Percentiles rank a stretch among this genome's conserved stretches.
These are phyloP conservation scores for Anisogramma anomala DNA, from an alignment of 2,329 filamentous ascomycete species.

Conservation along the genomic window DNA sequence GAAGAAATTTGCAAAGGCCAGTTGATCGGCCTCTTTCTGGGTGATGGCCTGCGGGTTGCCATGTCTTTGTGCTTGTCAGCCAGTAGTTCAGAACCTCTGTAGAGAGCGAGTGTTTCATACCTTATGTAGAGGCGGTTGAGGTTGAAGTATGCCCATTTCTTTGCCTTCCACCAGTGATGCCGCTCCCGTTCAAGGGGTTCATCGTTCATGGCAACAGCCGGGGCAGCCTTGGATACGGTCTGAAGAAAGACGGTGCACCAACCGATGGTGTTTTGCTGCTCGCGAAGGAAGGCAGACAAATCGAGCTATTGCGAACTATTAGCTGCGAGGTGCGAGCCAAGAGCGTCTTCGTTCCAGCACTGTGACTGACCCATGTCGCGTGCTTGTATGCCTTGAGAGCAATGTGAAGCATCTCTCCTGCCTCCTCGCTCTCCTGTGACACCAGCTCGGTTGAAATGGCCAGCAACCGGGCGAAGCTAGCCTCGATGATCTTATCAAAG, in stretches of 20 bases:
- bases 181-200: slow-evolving; percentile 75
- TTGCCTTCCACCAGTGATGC: slow-evolving; percentile 99
- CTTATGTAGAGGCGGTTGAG: slow-evolving; percentile 89
- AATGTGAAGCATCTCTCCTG: slow-evolving; percentile 90
- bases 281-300: slow-evolving; percentile 63
- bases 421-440: slow-evolving; percentile 83
- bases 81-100: not conserved
- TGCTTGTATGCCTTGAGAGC: slow-evolving; percentile 97
- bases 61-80: slow-evolving; percentile 50
- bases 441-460: slow-evolving; percentile 80
- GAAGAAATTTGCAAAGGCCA: slow-evolving; percentile 80
- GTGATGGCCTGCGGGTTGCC: slow-evolving; percentile 72
- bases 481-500: slow-evolving; percentile 88
- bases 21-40: slow-evolving; percentile 59
- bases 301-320: slow-evolving; percentile 55
- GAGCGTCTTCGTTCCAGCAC: not conserved
- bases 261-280: slow-evolving; percentile 73
- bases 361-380: slow-evolving; percentile 73
- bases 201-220: slow-evolving; percentile 66
- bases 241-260: slow-evolving; percentile 95
- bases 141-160: slow-evolving; percentile 99
- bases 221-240: slow-evolving; percentile 75
- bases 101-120: slow-evolving; percentile 39
- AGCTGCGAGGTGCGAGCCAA: slow-evolving; percentile 1
- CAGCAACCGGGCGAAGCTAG: slow-evolving; percentile 79